Evolutionary conservation across 768 basidiomycete genomes (phyloP), one percentile per base, ranked within the genome.

Genomic region (Chalciporus chontae): DNA sequence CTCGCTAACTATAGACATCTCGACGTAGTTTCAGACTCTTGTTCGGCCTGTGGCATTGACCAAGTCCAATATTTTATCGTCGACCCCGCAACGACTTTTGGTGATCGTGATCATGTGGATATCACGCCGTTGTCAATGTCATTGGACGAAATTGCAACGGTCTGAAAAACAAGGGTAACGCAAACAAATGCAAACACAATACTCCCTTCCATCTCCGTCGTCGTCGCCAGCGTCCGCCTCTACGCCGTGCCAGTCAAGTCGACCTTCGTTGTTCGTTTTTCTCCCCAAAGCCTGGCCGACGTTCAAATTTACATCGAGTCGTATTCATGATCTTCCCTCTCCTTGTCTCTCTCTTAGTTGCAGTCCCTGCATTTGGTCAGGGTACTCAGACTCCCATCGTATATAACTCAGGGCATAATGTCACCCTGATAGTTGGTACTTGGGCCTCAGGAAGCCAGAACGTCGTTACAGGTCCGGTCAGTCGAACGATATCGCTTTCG

Each of bases 361-460:
- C 66, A 9, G 27, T 66, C 8, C 58, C 66, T 51, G 69, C 61
- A 27, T 44, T 69, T 32, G 64, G 58, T 18, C 74, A 75, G 60
- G 53, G 60, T 9, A 11, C 34, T 36, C 34, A 36, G n/a, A 8
- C 34, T 36, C 34, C 34, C 40, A 77, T 79, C 50, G 49, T 55
- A 0, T 81, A 70, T 61, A 65, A 78, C 60, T 0, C 61, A 1
- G 59, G 47, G 1, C 83, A 86, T 66, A 94, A 94, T 65, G 73
- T 79, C 3, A 91, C 91, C 0, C 42, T 71, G 47, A 71, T 97
- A 44, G 54, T 62, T 26, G 95, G 95, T 0, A 94, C 93, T 10
- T 98, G 95, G 95, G 78, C 78, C 43, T 85, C 90, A 32, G 91
- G 91, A 17, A 83, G 80, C 59, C 75, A 77, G 57, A 73, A 77